Base-by-base conservation (phyloP, 2,329 filamentous ascomycete species). In the Ophiostoma novo-ulmi region DNA sequence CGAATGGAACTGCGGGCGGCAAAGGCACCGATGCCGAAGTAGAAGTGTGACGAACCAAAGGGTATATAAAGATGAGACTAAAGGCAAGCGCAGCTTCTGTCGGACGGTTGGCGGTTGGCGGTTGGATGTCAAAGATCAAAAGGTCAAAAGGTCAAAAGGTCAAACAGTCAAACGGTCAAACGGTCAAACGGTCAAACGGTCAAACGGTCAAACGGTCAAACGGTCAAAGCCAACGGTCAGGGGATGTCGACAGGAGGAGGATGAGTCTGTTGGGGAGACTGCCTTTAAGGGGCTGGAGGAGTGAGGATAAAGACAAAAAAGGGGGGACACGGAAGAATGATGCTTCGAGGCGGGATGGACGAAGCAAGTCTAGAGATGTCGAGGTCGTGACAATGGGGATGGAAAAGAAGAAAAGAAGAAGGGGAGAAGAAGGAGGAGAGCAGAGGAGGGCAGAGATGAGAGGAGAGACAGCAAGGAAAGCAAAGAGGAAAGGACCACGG, bases 261-360 rank as follows among this genome's bases (percentile, higher is more conserved):
- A 36, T 26, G 26, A 35, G 58, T 63, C 58, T 63, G 58, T 35
- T 20, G 58, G 26, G 8, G 58, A 63, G 58, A 63, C 58, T 35
- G 26, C 14, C 58, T 35, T 63, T 17, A 63, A 39, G n/a, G n/a
- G 63, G 63, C 7, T 35, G 39, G 39, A 39, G 39, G 17, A 22
- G 52, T 11, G n/a, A 20, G 31, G 38, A 14, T 38, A 52, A 36
- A 55, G 52, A 20, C 38, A 55, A 36, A 26, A 36, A 22, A 41
- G 67, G 55, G 13, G 52, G 7, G 26, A n/a, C 22, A 31, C 35
- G 14, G n/a, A 64, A 41, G 44, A 38, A 22, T 13, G 17, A 10
- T 64, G 58, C 36, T 38, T 26, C 48, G 20, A 39, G 14, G 26
- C 44, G 70, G 63, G 52, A 64, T 58, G 52, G 48, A 44, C 71